Evolutionary conservation across 192 early-diverging fungal genomes (phyloP).

Genomic region (Phlyctochytrium arcticum): DNA sequence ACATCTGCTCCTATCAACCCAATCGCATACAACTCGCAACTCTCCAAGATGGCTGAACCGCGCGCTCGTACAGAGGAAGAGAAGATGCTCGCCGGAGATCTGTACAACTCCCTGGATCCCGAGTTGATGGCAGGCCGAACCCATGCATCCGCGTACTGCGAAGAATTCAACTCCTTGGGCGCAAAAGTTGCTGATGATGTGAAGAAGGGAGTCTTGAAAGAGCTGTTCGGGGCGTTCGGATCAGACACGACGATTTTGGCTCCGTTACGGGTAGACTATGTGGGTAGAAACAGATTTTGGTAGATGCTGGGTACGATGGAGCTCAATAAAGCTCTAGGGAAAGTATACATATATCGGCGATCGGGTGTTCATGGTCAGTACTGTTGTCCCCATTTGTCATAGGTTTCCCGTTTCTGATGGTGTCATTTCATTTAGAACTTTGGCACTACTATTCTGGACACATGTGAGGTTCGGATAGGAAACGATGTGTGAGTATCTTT

Average conservation of each 20-base stretch:
- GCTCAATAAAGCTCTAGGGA: too few species aligned
- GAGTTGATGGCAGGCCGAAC: slow-evolving; percentile 39
- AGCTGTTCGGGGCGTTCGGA: slow-evolving; percentile 56
- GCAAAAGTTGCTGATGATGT: slow-evolving; percentile 26
- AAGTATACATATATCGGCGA: slow-evolving; percentile 73
- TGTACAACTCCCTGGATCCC: slow-evolving; percentile 53
- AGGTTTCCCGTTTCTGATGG: background rate
- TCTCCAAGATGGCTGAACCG: background rate
- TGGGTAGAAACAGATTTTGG: background rate
- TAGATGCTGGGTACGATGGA: too few species aligned
- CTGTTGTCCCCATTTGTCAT: background rate
- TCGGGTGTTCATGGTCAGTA: slow-evolving; percentile 56
- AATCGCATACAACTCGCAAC: background rate
- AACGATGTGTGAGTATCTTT: slow-evolving; percentile 60
- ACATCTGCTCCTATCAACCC: too few species aligned
- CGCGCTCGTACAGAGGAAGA: slow-evolving; percentile 46
- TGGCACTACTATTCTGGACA: slow-evolving; percentile 72
- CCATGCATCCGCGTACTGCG: slow-evolving; percentile 17
- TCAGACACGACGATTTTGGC: slow-evolving; percentile 58
- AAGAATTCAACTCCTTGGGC: slow-evolving; percentile 32
- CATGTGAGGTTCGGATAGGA: slow-evolving; percentile 67
- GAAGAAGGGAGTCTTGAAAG: slow-evolving; percentile 25
- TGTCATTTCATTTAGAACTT: slow-evolving; percentile 47
- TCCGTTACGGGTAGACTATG: slow-evolving; percentile 75
- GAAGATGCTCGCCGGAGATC: slow-evolving; percentile 63